Percentiles rank a stretch among this genome's conserved stretches.
Evolutionary conservation across 805 yeast species (phyloP).

Genomic region (Danielia oregonensis): DNA sequence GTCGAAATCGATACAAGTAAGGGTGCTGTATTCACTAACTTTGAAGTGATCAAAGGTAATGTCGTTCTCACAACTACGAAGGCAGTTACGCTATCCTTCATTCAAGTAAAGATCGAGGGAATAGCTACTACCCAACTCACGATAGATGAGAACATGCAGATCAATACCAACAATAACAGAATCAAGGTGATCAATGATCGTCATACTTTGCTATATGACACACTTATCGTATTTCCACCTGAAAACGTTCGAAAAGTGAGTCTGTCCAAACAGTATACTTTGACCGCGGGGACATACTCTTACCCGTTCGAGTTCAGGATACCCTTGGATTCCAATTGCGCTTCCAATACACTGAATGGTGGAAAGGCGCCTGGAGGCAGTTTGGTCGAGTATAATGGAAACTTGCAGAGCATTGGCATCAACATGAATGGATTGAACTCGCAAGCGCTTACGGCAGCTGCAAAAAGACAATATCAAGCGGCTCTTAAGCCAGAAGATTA

Average conservation of each 20-base stretch:
- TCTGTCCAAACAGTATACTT: constrained; percentile 40
- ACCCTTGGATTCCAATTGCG: constrained; percentile 39
- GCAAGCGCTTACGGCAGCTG: background rate
- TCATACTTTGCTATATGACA: constrained; percentile 49
- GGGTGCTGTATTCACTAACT: constrained; percentile 44
- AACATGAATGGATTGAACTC: constrained; percentile 94
- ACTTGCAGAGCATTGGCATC: constrained; percentile 83
- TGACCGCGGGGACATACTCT: constrained; percentile 48
- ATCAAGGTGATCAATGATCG: constrained; percentile 28
- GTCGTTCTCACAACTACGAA: constrained; percentile 37
- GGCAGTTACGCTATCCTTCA: constrained; percentile 41
- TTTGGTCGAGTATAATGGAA: constrained; percentile 67
- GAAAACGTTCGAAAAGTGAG: constrained; percentile 43
- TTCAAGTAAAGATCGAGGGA: constrained; percentile 54
- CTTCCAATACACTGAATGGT: constrained; percentile 2
- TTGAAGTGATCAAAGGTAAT: constrained; percentile 41
- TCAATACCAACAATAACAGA: no score
- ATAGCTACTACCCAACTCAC: constrained; percentile 35
- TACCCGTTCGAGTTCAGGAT: constrained; percentile 47
- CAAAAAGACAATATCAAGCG: no score
- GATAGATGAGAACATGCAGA: no score
- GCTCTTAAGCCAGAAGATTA: no score
- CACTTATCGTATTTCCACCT: constrained; percentile 50
- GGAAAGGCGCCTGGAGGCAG: background rate
- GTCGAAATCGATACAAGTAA: constrained; percentile 26